Evolutionary conservation across 129 eudicot species (phyloP), one percentile per base, ranked within the genome.

Genomic region (Ambrosia artemisiifolia): DNA sequence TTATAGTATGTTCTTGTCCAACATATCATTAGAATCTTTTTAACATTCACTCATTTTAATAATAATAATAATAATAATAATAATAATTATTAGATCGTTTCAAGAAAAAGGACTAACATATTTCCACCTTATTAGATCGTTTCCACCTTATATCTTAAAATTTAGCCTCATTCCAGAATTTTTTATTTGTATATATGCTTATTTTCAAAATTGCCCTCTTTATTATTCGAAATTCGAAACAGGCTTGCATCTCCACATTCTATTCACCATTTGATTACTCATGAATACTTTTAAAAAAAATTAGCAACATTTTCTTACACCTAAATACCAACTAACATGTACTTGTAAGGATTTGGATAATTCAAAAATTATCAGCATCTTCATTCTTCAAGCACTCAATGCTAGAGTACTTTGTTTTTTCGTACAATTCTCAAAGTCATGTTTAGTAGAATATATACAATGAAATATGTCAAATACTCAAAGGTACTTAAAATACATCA

Each of bases 401-500:
- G 3, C 65, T 30, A 59, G 65, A 59, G 16, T n/a, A n/a, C n/a
- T 57, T 32, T 59, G 65, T 59, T 59, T 59, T 42, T 12, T 6
- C 17, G 35, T 57, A 32, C 19, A 14, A 5, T 24, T 56, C 34
- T 56, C 63, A 11, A 10, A 56, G 63, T 7, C 63, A 56, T 56
- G 36, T 24, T 56, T 24, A 2, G 12, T 24, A 24, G 4, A 20
- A 56, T 59, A 59, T 59, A 59, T 12, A 63, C 30, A 63, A 35
- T 2, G 14, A 63, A 63, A 35, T 7, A 69, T 69, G 48, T 32
- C 62, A 33, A 33, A 6, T 18, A 49, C 18, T 53, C n/a, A n/a
- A n/a, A n/a, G n/a, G 50, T 35, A 34, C 35, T 35, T 28, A 68
- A 47, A 24, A 69, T 17, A 50, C 30, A 69, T 69, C 11, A 69